Evolutionary conservation across 2,329 filamentous ascomycete species (phyloP).

Genomic region (Lecanoromycetidae sp.): DNA sequence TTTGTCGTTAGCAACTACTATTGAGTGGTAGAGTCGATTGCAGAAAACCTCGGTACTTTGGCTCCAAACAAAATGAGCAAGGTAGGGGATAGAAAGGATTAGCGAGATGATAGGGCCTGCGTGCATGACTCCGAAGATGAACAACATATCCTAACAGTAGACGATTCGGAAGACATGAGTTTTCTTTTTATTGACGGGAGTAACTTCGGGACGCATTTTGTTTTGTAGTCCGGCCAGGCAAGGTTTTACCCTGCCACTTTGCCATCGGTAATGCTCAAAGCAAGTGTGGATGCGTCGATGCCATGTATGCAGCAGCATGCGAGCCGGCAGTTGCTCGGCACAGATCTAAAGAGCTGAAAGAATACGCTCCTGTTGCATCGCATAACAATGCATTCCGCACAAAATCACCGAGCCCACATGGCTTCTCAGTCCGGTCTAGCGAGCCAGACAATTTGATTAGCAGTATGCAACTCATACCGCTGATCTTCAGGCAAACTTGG

Average conservation of each 20-base stretch:
- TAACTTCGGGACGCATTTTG: too few relatives aligned
- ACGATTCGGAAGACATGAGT: too few relatives aligned
- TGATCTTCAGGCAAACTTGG: too few relatives aligned
- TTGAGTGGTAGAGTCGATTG: constrained; percentile 10
- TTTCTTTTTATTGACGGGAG: too few relatives aligned
- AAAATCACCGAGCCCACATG: not conserved
- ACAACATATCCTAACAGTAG: too few relatives aligned
- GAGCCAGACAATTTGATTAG: not conserved
- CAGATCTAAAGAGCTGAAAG: too few relatives aligned
- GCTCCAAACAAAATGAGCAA: not conserved
- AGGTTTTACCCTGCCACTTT: too few relatives aligned
- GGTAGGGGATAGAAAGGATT: not conserved
- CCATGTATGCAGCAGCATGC: too few relatives aligned
- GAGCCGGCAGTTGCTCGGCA: too few relatives aligned
- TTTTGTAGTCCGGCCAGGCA: too few relatives aligned
- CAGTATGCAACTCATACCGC: not conserved
- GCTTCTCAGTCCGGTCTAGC: not conserved
- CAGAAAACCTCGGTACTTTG: constrained; percentile 7
- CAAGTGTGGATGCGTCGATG: too few relatives aligned
- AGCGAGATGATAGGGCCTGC: not conserved
- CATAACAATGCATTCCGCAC: not conserved
- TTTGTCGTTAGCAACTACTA: constrained; percentile 6
- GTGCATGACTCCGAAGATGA: constrained; percentile 4
- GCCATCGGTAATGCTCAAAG: too few relatives aligned
- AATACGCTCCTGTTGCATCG: not conserved